phyloP scores from a whole-genome alignment of 2,329 filamentous ascomycete species.

The Harringtonia lauricola region DNA sequence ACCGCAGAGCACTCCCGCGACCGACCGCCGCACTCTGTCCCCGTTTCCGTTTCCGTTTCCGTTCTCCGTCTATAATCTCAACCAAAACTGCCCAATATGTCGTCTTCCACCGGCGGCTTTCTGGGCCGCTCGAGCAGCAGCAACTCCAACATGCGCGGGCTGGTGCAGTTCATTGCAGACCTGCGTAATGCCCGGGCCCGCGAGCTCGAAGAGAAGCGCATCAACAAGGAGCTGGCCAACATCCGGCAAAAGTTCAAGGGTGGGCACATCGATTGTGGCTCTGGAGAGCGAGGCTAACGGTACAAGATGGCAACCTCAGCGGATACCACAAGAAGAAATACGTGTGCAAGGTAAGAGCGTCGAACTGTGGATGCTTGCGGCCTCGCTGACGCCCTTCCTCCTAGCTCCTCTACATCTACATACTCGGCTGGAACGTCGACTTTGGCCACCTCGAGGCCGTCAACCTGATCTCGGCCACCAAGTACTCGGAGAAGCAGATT shows the following conservation, averaged over 20 bases:
- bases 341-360: constrained; percentile 72
- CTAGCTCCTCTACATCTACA: constrained; percentile 92
- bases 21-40: no score
- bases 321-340: constrained; percentile 99
- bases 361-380: background rate
- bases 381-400: background rate
- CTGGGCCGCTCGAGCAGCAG: constrained; percentile 54
- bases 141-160: constrained; percentile 63
- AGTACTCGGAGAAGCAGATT: constrained; percentile 99
- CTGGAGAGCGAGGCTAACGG: background rate
- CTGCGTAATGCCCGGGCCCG: constrained; percentile 87
- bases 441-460: constrained; percentile 98
- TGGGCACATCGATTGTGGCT: constrained; percentile 26
- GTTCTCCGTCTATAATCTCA: no score
- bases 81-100: constrained; percentile 28
- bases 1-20: constrained; percentile 17
- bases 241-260: constrained; percentile 97
- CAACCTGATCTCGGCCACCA: constrained; percentile 90
- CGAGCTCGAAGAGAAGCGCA: constrained; percentile 95
- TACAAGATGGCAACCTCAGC: constrained; percentile 68
- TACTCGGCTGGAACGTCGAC: constrained; percentile 96
- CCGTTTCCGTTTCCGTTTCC: no score
- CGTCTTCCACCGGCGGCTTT: constrained; percentile 47
- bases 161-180: constrained; percentile 98
- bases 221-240: constrained; percentile 98